Conservation (phyloP, 768 basidiomycete species). For the Naganishia kalamii region DNA sequence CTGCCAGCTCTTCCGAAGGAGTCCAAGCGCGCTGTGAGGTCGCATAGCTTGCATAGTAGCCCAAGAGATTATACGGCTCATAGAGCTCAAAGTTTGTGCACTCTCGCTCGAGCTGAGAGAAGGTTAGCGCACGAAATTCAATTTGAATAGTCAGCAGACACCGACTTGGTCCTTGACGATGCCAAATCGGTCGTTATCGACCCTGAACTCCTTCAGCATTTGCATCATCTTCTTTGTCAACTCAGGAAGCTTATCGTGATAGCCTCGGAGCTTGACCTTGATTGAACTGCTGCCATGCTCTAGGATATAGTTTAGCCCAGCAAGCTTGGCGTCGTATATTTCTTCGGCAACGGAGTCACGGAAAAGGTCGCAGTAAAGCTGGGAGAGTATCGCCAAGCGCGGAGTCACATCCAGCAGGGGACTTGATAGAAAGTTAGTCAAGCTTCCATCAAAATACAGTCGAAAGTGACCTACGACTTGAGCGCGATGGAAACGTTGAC, state of each 20-base stretch:
- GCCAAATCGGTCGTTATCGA: constrained; percentile 65
- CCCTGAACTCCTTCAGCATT: constrained; percentile 58
- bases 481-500: constrained; percentile 62
- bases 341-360: constrained; percentile 84
- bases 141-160: neutral
- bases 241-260: constrained; percentile 79
- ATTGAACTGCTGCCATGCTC: constrained; percentile 61
- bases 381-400: constrained; percentile 64
- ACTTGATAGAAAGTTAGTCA: constrained; percentile 25
- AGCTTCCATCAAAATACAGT: neutral
- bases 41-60: constrained; percentile 68
- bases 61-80: constrained; percentile 71
- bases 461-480: constrained; percentile 29
- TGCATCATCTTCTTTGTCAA: constrained; percentile 67
- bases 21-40: constrained; percentile 68
- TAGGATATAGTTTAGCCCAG: constrained; percentile 72
- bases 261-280: constrained; percentile 65
- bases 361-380: constrained; percentile 80
- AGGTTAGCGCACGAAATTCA: constrained; percentile 10
- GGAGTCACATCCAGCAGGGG: constrained; percentile 53
- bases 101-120: constrained; percentile 59
- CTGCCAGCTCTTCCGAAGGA: constrained; percentile 64
- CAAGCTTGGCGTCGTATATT: constrained; percentile 84
- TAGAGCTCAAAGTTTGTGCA: constrained; percentile 83
- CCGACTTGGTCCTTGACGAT: constrained; percentile 79